phyloP scores from a whole-genome alignment of 495 filamentous ascomycete genomes.

The Gamarada debralockiae region DNA sequence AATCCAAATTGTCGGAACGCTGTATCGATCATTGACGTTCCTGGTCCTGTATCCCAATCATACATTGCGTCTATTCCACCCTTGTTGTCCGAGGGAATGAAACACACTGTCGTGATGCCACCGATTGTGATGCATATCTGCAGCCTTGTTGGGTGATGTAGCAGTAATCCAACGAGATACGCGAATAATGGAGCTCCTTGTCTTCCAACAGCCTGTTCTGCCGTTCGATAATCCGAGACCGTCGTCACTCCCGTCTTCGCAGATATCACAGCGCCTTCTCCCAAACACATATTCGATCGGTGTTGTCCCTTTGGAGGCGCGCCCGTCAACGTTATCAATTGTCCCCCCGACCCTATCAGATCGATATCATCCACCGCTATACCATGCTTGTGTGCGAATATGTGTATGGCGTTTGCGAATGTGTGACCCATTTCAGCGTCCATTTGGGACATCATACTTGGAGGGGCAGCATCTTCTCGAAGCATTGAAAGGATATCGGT shows the following conservation, averaged over 20 bases:
- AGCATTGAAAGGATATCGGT: constrained; percentile 25
- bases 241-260: constrained; percentile 41
- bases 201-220: constrained; percentile 41
- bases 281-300: constrained; percentile 32
- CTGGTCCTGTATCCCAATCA: constrained; percentile 28
- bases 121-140: constrained; percentile 28
- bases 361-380: constrained; percentile 26
- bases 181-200: constrained; percentile 44
- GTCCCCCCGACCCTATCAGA: constrained; percentile 25
- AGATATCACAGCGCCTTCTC: constrained; percentile 40
- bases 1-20: constrained; percentile 23
- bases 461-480: constrained; percentile 25
- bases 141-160: constrained; percentile 26
- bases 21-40: constrained; percentile 24
- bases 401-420: constrained; percentile 23
- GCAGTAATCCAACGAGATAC: constrained; percentile 31
- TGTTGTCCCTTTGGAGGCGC: constrained; percentile 22
- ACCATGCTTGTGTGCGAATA: constrained; percentile 24
- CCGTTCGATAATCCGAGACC: constrained; percentile 42
- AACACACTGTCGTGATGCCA: constrained; percentile 24
- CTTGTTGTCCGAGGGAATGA: constrained; percentile 22
- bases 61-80: constrained; percentile 28
- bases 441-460: constrained; percentile 29
- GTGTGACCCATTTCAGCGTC: constrained; percentile 28
- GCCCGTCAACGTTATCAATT: constrained; percentile 22